Base-by-base conservation (phyloP, 2,329 filamentous ascomycete species). In the Fusarium odoratissimum region DNA sequence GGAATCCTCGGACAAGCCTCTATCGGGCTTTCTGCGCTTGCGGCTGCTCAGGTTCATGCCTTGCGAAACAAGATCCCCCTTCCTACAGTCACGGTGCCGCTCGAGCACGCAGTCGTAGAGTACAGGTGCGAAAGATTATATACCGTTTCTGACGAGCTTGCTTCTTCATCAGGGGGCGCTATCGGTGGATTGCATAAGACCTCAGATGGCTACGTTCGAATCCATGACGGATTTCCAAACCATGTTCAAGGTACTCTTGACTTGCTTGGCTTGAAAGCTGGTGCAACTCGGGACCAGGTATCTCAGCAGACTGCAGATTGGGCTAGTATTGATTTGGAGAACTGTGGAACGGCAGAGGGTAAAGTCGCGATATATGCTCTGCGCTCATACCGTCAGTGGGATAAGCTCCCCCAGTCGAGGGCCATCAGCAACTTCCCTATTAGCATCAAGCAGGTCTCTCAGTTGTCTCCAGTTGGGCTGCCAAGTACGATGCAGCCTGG, bases 61-160 rank as follows among this genome's bases (percentile, higher is more conserved):
- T 41, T 77, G 2, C 80, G 83, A 6, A 79, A 80, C 13, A 11
- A 59, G 0, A 30, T 38, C 0, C 2, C 66, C 0, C 63, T 84
- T 0, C 83, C 85, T 0, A 68, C 31, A 1, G 83, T 88, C 4
- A 81, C 74, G 3, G 84, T 89, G 1, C 80, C 83, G 3, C 78
- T 82, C 0, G 78, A 83, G 28, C 85, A 88, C 68, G 87, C 88
- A 1, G 77, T 80, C 11, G 75, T 84, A 7, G 88, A 90, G 67
- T 90, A 88, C 78, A 84, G 84, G 28, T 89, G 87, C 0, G 87
- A 89, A 67, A 78, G 83, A 3, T 77, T 89, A 3, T 87, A 87
- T 62, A 78, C 77, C 0, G 75, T 90, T 7, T 76, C 84, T 30
- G 82, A 81, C 6, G 76, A 80, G n/a, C 75, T 80, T 2, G 35